Conservation (phyloP, 306 rosid species). For the Gynostemma pentaphyllum region DNA sequence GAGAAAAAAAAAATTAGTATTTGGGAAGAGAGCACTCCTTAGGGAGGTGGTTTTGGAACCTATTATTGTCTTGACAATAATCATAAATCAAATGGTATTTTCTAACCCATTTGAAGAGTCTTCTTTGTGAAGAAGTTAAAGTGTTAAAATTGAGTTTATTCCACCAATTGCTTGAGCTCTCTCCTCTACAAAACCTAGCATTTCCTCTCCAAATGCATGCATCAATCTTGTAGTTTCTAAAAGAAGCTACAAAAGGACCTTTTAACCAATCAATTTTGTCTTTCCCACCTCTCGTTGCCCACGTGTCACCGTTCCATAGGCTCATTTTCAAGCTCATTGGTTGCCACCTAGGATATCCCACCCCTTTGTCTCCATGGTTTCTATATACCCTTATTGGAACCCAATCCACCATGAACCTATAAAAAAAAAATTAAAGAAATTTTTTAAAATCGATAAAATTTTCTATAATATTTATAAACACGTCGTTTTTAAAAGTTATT, state of each 20-base stretch:
- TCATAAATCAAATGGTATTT: conserved; percentile 68
- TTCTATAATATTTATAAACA: no score
- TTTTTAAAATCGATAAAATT: no score
- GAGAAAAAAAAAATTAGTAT: conserved; percentile 26
- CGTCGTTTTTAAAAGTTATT: no score
- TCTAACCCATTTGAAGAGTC: conserved; percentile 77
- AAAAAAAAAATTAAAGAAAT: not conserved
- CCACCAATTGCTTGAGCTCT: conserved; percentile 62
- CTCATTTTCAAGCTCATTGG: conserved; percentile 78
- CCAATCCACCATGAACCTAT: conserved; percentile 75
- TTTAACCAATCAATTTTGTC: conserved; percentile 81
- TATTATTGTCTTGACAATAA: conserved; percentile 51
- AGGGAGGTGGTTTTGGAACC: conserved; percentile 72
- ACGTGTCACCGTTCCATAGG: conserved; percentile 72
- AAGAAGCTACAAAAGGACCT: conserved; percentile 68
- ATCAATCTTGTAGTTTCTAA: conserved; percentile 53
- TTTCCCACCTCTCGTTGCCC: conserved; percentile 89
- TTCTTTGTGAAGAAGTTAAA: conserved; percentile 41
- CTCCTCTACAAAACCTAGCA: conserved; percentile 70
- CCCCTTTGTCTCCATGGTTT: conserved; percentile 85
- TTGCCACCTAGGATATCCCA: conserved; percentile 67
- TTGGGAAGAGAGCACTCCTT: conserved; percentile 80
- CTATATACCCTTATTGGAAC: conserved; percentile 75
- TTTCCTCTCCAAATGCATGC: conserved; percentile 77
- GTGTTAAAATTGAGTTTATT: conserved; percentile 35